A percentile compares a stretch with the other conserved stretches of the same genome.
These are phyloP conservation scores for Syzygium malaccense DNA, from an alignment of 441 rosid species.

Conservation along the genomic window DNA sequence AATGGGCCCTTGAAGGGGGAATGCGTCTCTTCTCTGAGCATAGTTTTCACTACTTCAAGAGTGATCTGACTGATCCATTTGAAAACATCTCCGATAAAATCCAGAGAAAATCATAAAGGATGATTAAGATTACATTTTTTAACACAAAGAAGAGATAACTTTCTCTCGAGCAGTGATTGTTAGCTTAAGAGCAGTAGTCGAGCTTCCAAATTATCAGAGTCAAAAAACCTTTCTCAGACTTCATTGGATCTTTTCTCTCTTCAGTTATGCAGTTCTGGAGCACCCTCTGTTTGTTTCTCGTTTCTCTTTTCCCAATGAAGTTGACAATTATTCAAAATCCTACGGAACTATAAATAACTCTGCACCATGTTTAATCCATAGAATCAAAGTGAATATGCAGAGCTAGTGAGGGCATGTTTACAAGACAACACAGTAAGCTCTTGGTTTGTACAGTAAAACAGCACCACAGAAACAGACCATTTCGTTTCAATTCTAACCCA, in stretches of 20 bases:
- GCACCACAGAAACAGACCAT: neutral
- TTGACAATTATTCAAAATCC: neutral
- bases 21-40: neutral
- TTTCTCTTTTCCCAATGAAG: neutral
- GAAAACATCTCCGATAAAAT: neutral
- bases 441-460: neutral
- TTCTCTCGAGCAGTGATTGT: neutral
- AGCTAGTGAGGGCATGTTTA: neutral
- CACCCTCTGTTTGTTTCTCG: neutral
- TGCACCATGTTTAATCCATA: neutral
- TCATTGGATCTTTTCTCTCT: neutral
- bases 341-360: neutral
- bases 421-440: neutral
- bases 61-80: neutral
- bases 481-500: neutral
- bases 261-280: neutral
- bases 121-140: neutral
- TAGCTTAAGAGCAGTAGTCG: neutral
- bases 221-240: neutral
- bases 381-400: neutral
- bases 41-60: neutral
- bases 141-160: neutral
- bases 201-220: neutral
- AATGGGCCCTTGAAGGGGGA: neutral
- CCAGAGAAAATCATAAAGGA: neutral